phyloP scores from a whole-genome alignment of 2,329 filamentous ascomycete species.

The Aspergillus candidus region DNA sequence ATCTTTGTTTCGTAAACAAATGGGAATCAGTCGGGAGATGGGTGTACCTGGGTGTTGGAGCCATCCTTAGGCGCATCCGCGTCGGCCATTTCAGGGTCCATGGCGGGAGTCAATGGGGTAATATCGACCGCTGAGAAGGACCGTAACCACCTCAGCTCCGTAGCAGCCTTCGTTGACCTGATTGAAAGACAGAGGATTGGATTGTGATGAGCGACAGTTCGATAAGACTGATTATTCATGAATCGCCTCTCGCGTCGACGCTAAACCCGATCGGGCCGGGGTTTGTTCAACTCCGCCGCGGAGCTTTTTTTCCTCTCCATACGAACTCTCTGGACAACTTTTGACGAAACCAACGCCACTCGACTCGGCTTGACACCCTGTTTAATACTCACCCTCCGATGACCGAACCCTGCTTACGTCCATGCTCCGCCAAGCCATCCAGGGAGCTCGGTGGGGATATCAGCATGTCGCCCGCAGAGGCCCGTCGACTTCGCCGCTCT shows the following conservation, averaged over 20 bases:
- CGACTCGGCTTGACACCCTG: not conserved
- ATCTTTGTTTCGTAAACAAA: not conserved
- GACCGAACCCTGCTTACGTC: constrained; percentile 28
- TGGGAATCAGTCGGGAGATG: not conserved
- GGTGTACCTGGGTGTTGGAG: constrained; percentile 26
- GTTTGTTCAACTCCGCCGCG: constrained; percentile 22
- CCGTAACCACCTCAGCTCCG: too few relatives aligned
- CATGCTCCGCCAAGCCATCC: constrained; percentile 42
- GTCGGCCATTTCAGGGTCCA: constrained; percentile 14
- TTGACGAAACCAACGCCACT: constrained; percentile 10
- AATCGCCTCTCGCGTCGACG: constrained; percentile 12
- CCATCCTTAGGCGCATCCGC: constrained; percentile 23
- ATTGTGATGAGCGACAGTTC: not conserved
- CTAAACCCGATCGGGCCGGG: constrained; percentile 28
- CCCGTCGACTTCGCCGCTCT: constrained; percentile 21
- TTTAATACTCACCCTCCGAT: constrained; percentile 19
- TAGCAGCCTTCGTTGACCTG: too few relatives aligned
- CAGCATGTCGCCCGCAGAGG: constrained; percentile 34
- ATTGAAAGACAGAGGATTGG: too few relatives aligned
- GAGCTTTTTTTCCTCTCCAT: constrained; percentile 8
- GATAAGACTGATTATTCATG: not conserved
- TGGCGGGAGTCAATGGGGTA: constrained; percentile 15
- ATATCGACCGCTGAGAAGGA: not conserved
- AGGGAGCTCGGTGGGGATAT: constrained; percentile 38
- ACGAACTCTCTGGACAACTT: constrained; percentile 2